These are phyloP conservation scores for Plasmodium gonderi DNA, from an alignment of 169 alveolate genomes.

Conservation along the genomic window DNA sequence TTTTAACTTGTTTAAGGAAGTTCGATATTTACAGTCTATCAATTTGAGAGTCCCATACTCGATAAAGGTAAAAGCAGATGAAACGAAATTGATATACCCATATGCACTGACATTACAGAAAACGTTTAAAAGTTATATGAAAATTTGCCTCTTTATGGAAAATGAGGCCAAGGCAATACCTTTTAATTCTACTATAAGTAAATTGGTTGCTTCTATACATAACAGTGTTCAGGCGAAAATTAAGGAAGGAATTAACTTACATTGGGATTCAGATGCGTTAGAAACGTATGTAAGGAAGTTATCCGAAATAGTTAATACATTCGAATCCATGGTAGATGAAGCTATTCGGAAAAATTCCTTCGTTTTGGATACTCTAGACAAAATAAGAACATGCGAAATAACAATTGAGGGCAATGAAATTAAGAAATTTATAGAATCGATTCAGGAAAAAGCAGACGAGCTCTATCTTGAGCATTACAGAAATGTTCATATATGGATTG, in stretches of 20 bases:
- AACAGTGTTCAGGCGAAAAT: constrained; percentile 74
- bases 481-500: constrained; percentile 90
- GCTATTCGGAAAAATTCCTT: constrained; percentile 69
- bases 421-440: constrained; percentile 64
- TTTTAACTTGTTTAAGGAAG: constrained; percentile 81
- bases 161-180: constrained; percentile 51
- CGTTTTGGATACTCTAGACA: constrained; percentile 66
- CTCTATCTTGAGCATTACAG: constrained; percentile 87
- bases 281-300: constrained; percentile 78
- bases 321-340: constrained; percentile 81
- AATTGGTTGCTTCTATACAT: constrained; percentile 71
- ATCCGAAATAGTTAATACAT: constrained; percentile 76
- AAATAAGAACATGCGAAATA: constrained; percentile 57
- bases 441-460: constrained; percentile 86
- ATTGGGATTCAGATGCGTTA: constrained; percentile 80
- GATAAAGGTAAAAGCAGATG: constrained; percentile 91
- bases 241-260: constrained; percentile 78
- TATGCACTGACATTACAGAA: constrained; percentile 86
- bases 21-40: constrained; percentile 85
- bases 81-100: constrained; percentile 94
- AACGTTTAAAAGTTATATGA: constrained; percentile 88
- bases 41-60: constrained; percentile 91
- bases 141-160: constrained; percentile 66
- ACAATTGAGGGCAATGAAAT: constrained; percentile 20
- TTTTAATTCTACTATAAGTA: constrained; percentile 36